These are phyloP conservation scores for Aspergillus ibericus DNA, from an alignment of 2,329 filamentous ascomycete species.

Conservation along the genomic window DNA sequence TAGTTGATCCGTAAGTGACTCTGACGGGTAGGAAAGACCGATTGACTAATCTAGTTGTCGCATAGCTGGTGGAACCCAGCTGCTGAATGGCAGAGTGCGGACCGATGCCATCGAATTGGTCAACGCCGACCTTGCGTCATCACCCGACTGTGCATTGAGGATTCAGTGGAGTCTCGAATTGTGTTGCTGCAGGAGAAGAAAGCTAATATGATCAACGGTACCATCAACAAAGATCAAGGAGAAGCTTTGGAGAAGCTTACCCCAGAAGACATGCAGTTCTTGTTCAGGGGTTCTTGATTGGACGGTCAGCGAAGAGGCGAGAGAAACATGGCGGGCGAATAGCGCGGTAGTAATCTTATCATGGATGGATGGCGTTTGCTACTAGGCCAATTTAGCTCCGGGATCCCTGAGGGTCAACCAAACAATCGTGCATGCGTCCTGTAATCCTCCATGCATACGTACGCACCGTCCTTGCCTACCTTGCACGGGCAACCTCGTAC, in stretches of 20 bases:
- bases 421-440: neutral
- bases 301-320: too few species aligned
- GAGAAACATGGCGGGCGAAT: neutral
- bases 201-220: constrained; percentile 95
- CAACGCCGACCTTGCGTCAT: constrained; percentile 93
- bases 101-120: constrained; percentile 91
- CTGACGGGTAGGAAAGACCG: too few species aligned
- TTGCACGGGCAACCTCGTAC: neutral
- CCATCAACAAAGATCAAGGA: constrained; percentile 84
- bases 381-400: neutral
- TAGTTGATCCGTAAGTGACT: constrained; percentile 81
- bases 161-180: constrained; percentile 94
- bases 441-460: neutral
- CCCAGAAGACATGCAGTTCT: constrained; percentile 89
- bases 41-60: constrained; percentile 20
- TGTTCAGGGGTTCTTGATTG: constrained; percentile 73
- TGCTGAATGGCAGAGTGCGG: constrained; percentile 98
- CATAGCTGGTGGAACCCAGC: constrained; percentile 97
- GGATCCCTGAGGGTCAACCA: neutral
- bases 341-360: neutral
- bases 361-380: neutral
- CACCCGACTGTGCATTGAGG: constrained; percentile 91
- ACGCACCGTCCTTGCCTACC: neutral
- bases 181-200: constrained; percentile 98
- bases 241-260: constrained; percentile 88